Base-by-base conservation (phyloP, 257 asterid genomes). In the Scutellaria minor region DNA sequence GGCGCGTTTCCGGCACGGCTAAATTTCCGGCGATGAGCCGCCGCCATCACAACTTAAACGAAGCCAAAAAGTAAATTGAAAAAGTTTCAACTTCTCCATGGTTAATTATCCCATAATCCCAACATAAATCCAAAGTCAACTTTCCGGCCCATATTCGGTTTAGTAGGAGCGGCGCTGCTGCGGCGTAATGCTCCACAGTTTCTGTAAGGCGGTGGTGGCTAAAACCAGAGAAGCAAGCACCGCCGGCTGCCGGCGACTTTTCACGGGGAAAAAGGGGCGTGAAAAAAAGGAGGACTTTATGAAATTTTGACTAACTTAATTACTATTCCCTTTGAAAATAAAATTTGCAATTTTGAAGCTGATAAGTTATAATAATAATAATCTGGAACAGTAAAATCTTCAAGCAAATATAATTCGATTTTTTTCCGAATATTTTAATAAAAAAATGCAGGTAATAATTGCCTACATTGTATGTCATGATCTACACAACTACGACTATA, bases 401-500 rank as follows among this genome's bases (percentile, higher is more conserved):
- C 20, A 31, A 35, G 22, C 45, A 31, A 31, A 11, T 31, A 61
- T 62, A 4, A 9, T 2, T 56, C 8, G 7, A 24, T 10, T 12
- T 59, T 4, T 40, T 69, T 20, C 3, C 44, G 13, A 12, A 6
- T 56, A 22, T 53, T 9, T 18, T 35, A 66, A 31, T 48, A 13
- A 41, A 31, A 9, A 7, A 44, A 27, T 64, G 13, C 41, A 44
- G 9, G 42, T n/a, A 54, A 53, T 42, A 44, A 18, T 58, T 58
- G 62, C 24, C n/a, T 18, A 35, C 44, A 48, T 22, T 27, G 6
- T 62, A 27, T 35, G 47, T 70, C 72, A 76, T 55, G 77, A 14
- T 5, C 74, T 7, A 31, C 6, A 22, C 47, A 15, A 42, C 41
- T n/a, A 40, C 59, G 62, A 9, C 71, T 78, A 78, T 77, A 78